phyloP scores from a whole-genome alignment of 305 asterid genomes.

The Nicotiana rustica region DNA sequence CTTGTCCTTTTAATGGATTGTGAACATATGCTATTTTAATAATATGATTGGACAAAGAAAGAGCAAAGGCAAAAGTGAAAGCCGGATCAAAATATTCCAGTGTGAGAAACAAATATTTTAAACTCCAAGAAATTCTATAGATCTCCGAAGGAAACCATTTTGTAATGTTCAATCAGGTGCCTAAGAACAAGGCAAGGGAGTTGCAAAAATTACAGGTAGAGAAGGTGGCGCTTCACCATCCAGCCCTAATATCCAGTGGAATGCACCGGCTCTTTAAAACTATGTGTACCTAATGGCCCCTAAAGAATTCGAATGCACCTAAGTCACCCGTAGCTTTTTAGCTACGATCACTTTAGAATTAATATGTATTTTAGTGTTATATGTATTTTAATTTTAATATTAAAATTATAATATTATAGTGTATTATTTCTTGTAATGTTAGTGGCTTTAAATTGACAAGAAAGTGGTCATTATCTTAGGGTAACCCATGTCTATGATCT shows the following conservation, averaged over 20 bases:
- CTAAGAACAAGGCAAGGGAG: conserved; percentile 8
- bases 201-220: conserved; percentile 7
- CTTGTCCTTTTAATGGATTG: neutral
- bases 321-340: neutral
- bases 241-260: neutral
- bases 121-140: neutral
- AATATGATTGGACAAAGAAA: too few relatives aligned
- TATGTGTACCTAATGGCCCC: neutral
- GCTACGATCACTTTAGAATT: neutral
- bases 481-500: too few relatives aligned
- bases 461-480: too few relatives aligned
- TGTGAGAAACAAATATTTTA: neutral
- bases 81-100: neutral
- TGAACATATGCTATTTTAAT: neutral
- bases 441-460: too few relatives aligned
- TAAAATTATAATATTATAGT: too few relatives aligned
- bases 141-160: neutral
- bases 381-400: too few relatives aligned
- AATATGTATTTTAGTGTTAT: too few relatives aligned
- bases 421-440: too few relatives aligned
- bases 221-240: neutral
- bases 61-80: too few relatives aligned
- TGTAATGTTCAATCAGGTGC: neutral
- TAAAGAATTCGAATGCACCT: neutral
- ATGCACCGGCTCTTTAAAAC: neutral